Base-by-base conservation (phyloP, 1,284 basidiomycete genomes). In the Schizophyllum commune region DNA sequence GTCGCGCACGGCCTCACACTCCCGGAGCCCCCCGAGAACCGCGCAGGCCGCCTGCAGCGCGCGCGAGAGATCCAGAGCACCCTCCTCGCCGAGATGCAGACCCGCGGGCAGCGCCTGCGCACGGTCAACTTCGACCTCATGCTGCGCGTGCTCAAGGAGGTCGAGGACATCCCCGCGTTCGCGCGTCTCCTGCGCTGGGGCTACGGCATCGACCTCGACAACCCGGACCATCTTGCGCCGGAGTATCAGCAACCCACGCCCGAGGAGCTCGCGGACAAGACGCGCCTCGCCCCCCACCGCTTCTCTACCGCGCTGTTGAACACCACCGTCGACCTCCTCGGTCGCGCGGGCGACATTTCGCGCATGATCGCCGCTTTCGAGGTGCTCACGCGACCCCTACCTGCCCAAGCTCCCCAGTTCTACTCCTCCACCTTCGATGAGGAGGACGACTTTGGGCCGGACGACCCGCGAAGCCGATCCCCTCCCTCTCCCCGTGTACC, bases 281-380 rank as follows among this genome's bases (percentile, higher is more conserved):
- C 17, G 63, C 32, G 60, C 66, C 20, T 66, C 64, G 53, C 68
- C 71, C 56, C 75, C 72, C 13, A 72, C 78, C 34, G 82, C 79
- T 83, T 91, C 67, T 84, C 86, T n/a, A 85, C 84, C 15, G 71
- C 81, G 8, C 81, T 85, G 1, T 79, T 92, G 47, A 91, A 91
- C 69, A 88, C 83, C 13, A 82, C 83, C 56, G 73, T 92, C 63
- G 86, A 91, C 63, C 79, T 84, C 66, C 78, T 90, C 5, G 89
- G 89, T 7, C 78, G 79, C 9, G 66, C 78, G 15, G 79, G 82
- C 9, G 72, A 85, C 61, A 70, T 88, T 57, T 84, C 87, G 2
- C 84, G 83, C 67, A 79, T 92, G 69, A 79, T 92, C 1, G 82
- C 85, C 66, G 78, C 84, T 0, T 92, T 91, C 67, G 90, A 92